A percentile compares a stretch with the other conserved stretches of the same genome.
Evolutionary conservation across 1,284 basidiomycete genomes (phyloP).

Genomic region (Xerocomus nothofagi): DNA sequence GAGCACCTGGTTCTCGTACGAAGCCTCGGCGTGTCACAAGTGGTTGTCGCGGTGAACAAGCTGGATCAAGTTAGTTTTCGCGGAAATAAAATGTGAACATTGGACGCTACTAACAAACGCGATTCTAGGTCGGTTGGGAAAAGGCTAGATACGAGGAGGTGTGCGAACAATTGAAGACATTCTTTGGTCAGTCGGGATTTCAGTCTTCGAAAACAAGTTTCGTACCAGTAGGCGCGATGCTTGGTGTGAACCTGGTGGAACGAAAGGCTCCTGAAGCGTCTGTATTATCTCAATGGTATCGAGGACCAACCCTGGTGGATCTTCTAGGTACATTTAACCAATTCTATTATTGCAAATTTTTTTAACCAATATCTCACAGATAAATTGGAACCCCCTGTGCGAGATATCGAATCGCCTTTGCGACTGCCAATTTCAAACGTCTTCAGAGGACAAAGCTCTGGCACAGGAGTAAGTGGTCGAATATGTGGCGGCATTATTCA

Average conservation of each 20-base stretch:
- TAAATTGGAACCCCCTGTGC: slow-evolving; percentile 74
- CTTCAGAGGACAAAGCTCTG: slow-evolving; percentile 86
- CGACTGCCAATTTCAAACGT: slow-evolving; percentile 94
- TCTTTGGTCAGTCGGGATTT: slow-evolving; percentile 89
- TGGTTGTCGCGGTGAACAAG: slow-evolving; percentile 95
- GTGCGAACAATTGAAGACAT: slow-evolving; percentile 70
- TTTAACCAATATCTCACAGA: slow-evolving; percentile 46
- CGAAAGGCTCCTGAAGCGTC: slow-evolving; percentile 49
- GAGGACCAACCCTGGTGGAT: slow-evolving; percentile 83
- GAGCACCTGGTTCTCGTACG: slow-evolving; percentile 93
- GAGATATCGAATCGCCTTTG: slow-evolving; percentile 77
- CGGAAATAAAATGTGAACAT: background rate
- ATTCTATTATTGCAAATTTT: background rate
- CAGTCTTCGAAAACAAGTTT: slow-evolving; percentile 76
- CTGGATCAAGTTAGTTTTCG: slow-evolving; percentile 71
- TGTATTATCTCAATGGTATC: slow-evolving; percentile 75
- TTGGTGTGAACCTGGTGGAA: slow-evolving; percentile 82
- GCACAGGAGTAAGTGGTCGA: slow-evolving; percentile 83
- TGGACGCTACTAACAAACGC: slow-evolving; percentile 9
- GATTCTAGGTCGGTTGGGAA: slow-evolving; percentile 78
- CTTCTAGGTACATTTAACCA: slow-evolving; percentile 61
- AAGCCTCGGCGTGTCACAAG: slow-evolving; percentile 92
- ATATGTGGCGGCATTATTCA: slow-evolving; percentile 88
- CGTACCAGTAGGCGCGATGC: slow-evolving; percentile 88
- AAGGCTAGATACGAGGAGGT: slow-evolving; percentile 86